Base-by-base conservation (phyloP, 148 eudicot genomes). In the Rhododendron vialii region DNA sequence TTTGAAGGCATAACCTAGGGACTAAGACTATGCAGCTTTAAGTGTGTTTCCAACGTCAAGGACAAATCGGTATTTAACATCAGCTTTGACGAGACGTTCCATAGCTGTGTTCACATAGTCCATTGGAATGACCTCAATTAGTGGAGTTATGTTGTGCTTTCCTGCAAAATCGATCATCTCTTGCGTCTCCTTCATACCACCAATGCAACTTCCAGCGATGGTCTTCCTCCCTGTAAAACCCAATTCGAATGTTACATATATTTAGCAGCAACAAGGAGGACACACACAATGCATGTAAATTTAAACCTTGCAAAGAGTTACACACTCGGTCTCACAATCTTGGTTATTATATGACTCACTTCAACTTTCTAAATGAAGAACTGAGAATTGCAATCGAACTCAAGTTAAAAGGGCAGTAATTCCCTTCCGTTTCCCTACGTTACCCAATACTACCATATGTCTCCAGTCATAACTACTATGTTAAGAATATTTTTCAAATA, bases 41-140 rank as follows among this genome's bases (percentile, higher is more conserved):
- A 81, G 35, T 12, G 83, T 51, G 83, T 81, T 81, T 3, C 26
- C 83, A 53, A 82, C 10, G 15, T 82, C 73, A 35, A 57, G 20
- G 74, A 82, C 84, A 2, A 82, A 57, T 36, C 84, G 48, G 33
- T 59, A 82, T 38, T 28, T 82, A 36, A 82, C 71, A 57, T 82
- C 84, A 4, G 33, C 50, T 10, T 57, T 82, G 9, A 0, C 33
- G 0, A 59, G 50, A 35, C 84, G 73, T 2, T 57, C 73, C 50
- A 82, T 57, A 1, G 83, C 83, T 0, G 43, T 81, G 83, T 81
- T 81, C 43, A 81, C 67, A 53, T 59, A 82, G 30, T 59, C 73
- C 48, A 57, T 57, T 2, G 71, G 30, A 36, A 82, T 24, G 43
- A 82, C 28, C 73, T 82, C 84, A 38, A 76, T 76, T 17, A 3